These are phyloP conservation scores for Cladosporium sp. DNA, from an alignment of 2,329 filamentous ascomycete species.

Conservation along the genomic window DNA sequence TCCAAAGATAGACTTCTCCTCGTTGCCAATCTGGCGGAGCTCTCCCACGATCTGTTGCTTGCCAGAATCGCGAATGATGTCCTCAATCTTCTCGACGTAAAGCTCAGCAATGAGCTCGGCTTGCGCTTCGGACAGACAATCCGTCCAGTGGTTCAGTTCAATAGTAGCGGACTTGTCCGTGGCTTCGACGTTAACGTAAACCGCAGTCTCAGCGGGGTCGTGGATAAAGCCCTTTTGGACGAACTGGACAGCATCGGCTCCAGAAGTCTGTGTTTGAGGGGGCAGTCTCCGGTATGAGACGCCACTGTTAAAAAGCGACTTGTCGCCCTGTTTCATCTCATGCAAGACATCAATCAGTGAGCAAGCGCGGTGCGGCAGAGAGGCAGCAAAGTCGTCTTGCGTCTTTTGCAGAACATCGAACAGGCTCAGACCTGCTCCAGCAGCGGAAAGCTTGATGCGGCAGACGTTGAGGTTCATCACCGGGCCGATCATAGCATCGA, in stretches of 20 bases:
- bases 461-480: constrained; percentile 23
- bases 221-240: constrained; percentile 16
- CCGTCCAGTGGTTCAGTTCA: constrained; percentile 18
- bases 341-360: constrained; percentile 17
- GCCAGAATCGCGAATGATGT: constrained; percentile 10
- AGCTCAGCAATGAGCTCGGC: constrained; percentile 19
- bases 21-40: constrained; percentile 15
- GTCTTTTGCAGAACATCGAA: constrained; percentile 20
- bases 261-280: not conserved
- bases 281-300: constrained; percentile 14
- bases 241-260: not conserved
- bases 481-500: constrained; percentile 20
- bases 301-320: constrained; percentile 14
- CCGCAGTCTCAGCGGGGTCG: constrained; percentile 18
- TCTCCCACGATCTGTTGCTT: constrained; percentile 5
- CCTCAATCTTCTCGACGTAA: constrained; percentile 19
- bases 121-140: constrained; percentile 14
- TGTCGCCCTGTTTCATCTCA: constrained; percentile 16
- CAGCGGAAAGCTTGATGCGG: constrained; percentile 21
- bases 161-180: constrained; percentile 7
- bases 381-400: constrained; percentile 12
- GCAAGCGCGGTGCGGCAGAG: constrained; percentile 17
- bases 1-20: constrained; percentile 11
- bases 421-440: not conserved
- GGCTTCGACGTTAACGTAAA: constrained; percentile 18